Evolutionary conservation across 2,329 filamentous ascomycete genomes (phyloP).

Genomic region (Didymella arachidicola): DNA sequence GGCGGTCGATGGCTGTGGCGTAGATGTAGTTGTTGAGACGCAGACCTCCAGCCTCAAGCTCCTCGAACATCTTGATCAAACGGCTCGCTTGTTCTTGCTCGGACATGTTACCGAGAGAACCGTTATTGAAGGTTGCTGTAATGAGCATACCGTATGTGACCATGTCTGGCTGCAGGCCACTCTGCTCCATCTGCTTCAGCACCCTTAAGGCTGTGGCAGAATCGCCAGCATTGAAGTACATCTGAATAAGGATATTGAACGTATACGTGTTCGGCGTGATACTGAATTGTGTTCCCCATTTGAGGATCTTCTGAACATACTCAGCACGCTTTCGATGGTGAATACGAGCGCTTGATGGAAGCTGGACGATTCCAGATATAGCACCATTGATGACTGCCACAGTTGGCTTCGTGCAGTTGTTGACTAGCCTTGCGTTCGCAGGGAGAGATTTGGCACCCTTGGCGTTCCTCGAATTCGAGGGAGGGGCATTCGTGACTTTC

Average conservation of each 20-base stretch:
- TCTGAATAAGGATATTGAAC: slow-evolving; percentile 74
- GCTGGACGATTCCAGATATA: slow-evolving; percentile 66
- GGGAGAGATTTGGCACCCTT: slow-evolving; percentile 24
- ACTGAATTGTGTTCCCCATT: slow-evolving; percentile 53
- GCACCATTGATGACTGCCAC: slow-evolving; percentile 74
- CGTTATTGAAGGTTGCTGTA: slow-evolving; percentile 64
- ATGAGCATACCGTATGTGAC: slow-evolving; percentile 78
- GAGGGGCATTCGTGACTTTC: slow-evolving; percentile 21
- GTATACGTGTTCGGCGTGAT: slow-evolving; percentile 59
- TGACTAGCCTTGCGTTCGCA: slow-evolving; percentile 33
- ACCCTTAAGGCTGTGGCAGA: slow-evolving; percentile 60
- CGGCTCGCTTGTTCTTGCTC: slow-evolving; percentile 60
- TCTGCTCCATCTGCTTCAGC: slow-evolving; percentile 65
- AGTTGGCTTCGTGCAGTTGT: slow-evolving; percentile 64
- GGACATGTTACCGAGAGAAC: slow-evolving; percentile 52
- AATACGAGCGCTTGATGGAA: slow-evolving; percentile 34
- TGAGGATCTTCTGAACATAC: slow-evolving; percentile 50
- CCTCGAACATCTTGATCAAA: slow-evolving; percentile 62
- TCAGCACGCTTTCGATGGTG: slow-evolving; percentile 53
- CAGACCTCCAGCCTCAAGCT: slow-evolving; percentile 65
- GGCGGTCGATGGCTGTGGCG: slow-evolving; percentile 71
- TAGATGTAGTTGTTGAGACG: slow-evolving; percentile 70
- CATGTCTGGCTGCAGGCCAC: slow-evolving; percentile 66
- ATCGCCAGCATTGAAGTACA: slow-evolving; percentile 62
- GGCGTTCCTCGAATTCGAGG: slow-evolving; percentile 15